Evolutionary conservation across 129 eudicot genomes (phyloP).

Genomic region (Silybum marianum): DNA sequence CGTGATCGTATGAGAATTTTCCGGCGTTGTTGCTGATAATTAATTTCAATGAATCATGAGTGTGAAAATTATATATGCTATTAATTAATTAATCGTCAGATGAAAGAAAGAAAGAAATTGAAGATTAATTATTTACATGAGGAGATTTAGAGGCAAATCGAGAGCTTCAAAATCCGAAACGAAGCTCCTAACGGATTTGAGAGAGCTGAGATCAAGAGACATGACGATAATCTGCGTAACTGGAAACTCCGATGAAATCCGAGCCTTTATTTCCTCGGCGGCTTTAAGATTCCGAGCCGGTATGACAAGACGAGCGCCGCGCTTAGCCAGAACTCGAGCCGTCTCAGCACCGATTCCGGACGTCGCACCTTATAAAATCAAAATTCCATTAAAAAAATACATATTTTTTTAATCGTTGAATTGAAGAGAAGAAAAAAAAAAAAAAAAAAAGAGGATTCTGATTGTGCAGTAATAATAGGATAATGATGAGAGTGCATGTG

Average conservation of each 20-base stretch:
- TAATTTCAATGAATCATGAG: neutral
- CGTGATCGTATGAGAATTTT: constrained; percentile 67
- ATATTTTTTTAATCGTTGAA: neutral
- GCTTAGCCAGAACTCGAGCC: constrained; percentile 87
- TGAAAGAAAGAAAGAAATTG: neutral
- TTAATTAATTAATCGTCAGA: neutral
- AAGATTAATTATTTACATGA: constrained; percentile 51
- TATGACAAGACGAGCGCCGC: constrained; percentile 77
- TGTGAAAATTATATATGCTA: too few relatives aligned
- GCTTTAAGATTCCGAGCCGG: constrained; percentile 86
- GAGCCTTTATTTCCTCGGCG: constrained; percentile 68
- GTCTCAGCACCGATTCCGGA: constrained; percentile 99
- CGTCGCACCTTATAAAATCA: constrained; percentile 66
- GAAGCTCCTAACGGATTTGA: constrained; percentile 67
- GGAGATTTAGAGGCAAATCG: constrained; percentile 75
- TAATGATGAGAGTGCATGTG: constrained; percentile 45
- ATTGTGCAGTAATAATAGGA: constrained; percentile 8
- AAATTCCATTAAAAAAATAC: neutral
- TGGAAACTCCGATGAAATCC: constrained; percentile 62
- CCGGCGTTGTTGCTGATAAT: constrained; percentile 96
- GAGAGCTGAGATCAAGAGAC: constrained; percentile 88
- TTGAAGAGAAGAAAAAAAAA: neutral
- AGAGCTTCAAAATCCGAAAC: constrained; percentile 72
- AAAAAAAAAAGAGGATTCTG: neutral
- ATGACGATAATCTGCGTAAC: constrained; percentile 56